phyloP scores from a whole-genome alignment of 2,329 filamentous ascomycete species.

The Lachnellula hyalina region DNA sequence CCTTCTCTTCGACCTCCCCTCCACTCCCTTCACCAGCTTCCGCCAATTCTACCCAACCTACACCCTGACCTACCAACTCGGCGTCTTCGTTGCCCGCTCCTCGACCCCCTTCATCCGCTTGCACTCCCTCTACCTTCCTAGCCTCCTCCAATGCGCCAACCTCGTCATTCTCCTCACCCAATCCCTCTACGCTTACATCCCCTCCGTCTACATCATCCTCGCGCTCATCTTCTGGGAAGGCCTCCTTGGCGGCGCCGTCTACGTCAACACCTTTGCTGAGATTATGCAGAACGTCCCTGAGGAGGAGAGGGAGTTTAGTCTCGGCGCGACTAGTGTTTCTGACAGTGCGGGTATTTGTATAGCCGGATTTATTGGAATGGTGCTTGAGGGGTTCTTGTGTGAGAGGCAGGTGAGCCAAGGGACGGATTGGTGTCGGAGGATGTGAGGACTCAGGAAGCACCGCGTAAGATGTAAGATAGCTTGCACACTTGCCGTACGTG shows the following conservation, averaged over 20 bases:
- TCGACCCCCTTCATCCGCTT: constrained; percentile 84
- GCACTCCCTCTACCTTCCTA: constrained; percentile 74
- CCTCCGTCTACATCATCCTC: constrained; percentile 82
- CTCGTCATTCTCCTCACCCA: constrained; percentile 69
- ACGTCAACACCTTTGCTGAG: constrained; percentile 93
- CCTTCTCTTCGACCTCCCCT: constrained; percentile 72
- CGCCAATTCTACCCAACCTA: constrained; percentile 94
- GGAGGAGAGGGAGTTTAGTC: constrained; percentile 81
- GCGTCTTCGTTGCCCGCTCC: constrained; percentile 90
- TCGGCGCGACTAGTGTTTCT: constrained; percentile 85
- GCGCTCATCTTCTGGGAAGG: constrained; percentile 90
- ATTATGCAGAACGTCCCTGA: constrained; percentile 77
- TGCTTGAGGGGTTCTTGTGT: constrained; percentile 76
- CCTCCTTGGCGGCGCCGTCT: constrained; percentile 81
- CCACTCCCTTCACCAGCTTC: constrained; percentile 73
- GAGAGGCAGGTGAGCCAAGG: constrained; percentile 79
- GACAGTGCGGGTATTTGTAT: constrained; percentile 88
- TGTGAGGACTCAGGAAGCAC: not conserved
- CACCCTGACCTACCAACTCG: constrained; percentile 87
- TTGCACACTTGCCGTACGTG: not conserved
- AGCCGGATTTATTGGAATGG: constrained; percentile 78
- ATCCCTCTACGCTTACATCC: constrained; percentile 74
- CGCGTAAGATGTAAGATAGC: not conserved
- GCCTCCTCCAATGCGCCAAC: constrained; percentile 76
- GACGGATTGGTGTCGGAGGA: constrained; percentile 59